phyloP scores from a whole-genome alignment of 1,284 basidiomycete genomes.

The Rhodofomes roseus region DNA sequence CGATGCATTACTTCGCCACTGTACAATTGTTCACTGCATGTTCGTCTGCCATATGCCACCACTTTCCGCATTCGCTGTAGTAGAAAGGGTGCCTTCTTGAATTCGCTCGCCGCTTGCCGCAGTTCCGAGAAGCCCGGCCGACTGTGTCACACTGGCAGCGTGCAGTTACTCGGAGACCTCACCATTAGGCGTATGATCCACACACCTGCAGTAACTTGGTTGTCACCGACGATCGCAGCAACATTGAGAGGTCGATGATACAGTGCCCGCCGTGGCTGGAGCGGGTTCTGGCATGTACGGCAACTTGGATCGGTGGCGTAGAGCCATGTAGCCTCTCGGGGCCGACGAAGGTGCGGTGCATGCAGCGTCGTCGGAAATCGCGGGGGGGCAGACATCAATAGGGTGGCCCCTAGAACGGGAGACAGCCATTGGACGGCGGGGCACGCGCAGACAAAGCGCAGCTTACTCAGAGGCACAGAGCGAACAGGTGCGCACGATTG shows the following conservation, averaged over 20 bases:
- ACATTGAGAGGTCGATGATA: too few relatives aligned
- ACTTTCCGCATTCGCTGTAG: not conserved
- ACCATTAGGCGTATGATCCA: too few relatives aligned
- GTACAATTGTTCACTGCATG: not conserved
- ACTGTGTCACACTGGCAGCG: too few relatives aligned
- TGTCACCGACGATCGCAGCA: too few relatives aligned
- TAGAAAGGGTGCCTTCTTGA: not conserved
- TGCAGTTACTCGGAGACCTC: too few relatives aligned
- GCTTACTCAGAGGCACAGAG: not conserved
- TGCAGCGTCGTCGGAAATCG: not conserved
- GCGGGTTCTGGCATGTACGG: too few relatives aligned
- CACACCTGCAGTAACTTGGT: too few relatives aligned
- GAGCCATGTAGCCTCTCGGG: too few relatives aligned
- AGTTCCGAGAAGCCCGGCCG: too few relatives aligned
- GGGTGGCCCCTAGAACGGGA: not conserved
- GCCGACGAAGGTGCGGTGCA: not conserved
- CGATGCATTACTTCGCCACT: not conserved
- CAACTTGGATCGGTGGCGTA: too few relatives aligned
- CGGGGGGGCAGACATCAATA: not conserved
- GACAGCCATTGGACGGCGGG: not conserved
- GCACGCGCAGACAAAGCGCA: not conserved
- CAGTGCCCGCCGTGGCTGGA: too few relatives aligned
- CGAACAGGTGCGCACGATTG: not conserved
- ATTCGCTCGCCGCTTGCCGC: too few relatives aligned
- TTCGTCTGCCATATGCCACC: not conserved